Percentiles rank a stretch among this genome's conserved stretches.
phyloP scores from a whole-genome alignment of 176 grass and related monocot species.

The Rhynchospora breviuscula region DNA sequence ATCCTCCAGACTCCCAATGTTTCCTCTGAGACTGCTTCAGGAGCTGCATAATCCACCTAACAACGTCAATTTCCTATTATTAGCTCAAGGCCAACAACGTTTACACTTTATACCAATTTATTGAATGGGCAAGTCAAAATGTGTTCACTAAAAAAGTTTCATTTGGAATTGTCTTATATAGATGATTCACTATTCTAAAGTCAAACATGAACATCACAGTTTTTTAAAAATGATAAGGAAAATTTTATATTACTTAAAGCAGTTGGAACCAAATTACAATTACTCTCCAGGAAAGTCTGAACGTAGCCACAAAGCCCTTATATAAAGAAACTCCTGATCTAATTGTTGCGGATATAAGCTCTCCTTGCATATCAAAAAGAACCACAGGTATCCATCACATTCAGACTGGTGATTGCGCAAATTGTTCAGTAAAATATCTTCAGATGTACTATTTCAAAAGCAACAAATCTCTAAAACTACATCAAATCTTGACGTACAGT shows the following conservation, averaged over 20 bases:
- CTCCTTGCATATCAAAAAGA: not conserved
- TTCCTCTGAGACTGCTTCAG: conserved; percentile 49
- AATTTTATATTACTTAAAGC: not conserved
- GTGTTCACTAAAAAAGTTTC: not conserved
- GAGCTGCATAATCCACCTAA: conserved; percentile 89
- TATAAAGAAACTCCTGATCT: not conserved
- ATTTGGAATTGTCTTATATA: not conserved
- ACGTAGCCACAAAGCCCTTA: not conserved
- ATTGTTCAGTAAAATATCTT: not conserved
- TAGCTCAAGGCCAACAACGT: conserved; percentile 43
- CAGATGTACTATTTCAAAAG: not conserved
- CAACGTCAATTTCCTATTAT: conserved; percentile 65
- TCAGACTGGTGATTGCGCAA: not conserved
- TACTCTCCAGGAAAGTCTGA: not conserved
- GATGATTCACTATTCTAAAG: not conserved
- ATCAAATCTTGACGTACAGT: not conserved
- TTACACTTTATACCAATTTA: not conserved
- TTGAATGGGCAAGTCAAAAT: not conserved
- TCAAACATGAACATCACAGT: not conserved
- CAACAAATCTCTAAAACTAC: not conserved
- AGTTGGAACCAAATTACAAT: not conserved
- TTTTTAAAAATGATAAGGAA: not conserved
- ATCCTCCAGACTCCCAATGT: conserved; percentile 76
- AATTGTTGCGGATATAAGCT: not conserved
- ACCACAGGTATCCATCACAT: not conserved